phyloP scores from a whole-genome alignment of 2,329 filamentous ascomycete species.

The Colletotrichum sp. region DNA sequence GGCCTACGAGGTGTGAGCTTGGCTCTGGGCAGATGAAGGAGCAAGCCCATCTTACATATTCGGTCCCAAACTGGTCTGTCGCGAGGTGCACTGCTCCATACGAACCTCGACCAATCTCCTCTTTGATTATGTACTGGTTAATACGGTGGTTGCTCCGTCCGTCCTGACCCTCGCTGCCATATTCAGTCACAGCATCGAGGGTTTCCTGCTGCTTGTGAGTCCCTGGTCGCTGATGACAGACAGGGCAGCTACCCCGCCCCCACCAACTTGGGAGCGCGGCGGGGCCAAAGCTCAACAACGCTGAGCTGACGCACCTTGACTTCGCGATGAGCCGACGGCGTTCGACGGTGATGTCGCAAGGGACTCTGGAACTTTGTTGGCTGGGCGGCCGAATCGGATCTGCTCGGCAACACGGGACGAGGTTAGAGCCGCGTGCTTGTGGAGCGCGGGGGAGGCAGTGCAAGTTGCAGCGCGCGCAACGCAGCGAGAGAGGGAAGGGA shows the following conservation, averaged over 20 bases:
- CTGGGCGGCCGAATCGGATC: constrained; percentile 21
- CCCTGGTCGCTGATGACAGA: neutral
- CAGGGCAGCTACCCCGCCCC: constrained; percentile 10
- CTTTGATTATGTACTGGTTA: constrained; percentile 93
- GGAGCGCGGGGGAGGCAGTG: constrained; percentile 23
- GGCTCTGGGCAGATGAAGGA: constrained; percentile 21
- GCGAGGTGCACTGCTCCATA: constrained; percentile 94
- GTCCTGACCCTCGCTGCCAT: constrained; percentile 83
- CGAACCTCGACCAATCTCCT: constrained; percentile 96
- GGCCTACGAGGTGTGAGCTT: constrained; percentile 61
- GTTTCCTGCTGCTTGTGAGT: constrained; percentile 69
- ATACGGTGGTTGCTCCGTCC: constrained; percentile 83
- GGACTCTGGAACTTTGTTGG: constrained; percentile 53
- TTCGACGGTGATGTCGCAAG: constrained; percentile 61
- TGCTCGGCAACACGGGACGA: neutral
- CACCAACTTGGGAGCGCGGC: constrained; percentile 22
- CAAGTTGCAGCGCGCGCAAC: constrained; percentile 11
- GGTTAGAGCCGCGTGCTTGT: constrained; percentile 12
- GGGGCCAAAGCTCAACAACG: neutral
- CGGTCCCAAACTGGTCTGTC: constrained; percentile 85
- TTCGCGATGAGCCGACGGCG: constrained; percentile 61
- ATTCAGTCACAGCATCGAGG: constrained; percentile 86
- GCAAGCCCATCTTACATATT: constrained; percentile 74
- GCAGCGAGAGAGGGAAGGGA: neutral
- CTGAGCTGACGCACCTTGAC: constrained; percentile 51